Evolutionary conservation across 1,284 basidiomycete genomes (phyloP).

Genomic region (Golubevia pallescens): DNA sequence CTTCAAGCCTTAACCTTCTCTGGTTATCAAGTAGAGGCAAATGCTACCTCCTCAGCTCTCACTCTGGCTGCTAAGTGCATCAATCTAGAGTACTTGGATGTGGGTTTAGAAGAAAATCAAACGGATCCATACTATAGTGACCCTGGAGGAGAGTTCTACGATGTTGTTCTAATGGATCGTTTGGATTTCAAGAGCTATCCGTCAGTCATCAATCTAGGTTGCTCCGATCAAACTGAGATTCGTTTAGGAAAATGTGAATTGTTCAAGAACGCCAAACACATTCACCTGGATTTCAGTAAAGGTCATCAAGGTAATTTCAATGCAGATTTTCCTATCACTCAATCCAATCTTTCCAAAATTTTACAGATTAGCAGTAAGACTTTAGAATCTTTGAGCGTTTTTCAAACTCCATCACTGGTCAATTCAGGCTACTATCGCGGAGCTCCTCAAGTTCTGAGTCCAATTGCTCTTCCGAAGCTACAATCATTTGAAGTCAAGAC

Average conservation of each 20-base stretch:
- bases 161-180: background rate
- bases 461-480: too few species aligned
- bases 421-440: too few species aligned
- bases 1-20: background rate
- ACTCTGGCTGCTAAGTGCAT: background rate
- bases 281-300: background rate
- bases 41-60: background rate
- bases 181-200: background rate
- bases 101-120: too few species aligned
- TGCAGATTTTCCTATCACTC: too few species aligned
- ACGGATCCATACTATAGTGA: background rate
- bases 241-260: background rate
- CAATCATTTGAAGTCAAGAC: too few species aligned
- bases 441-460: too few species aligned
- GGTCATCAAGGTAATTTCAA: too few species aligned
- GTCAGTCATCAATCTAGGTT: background rate
- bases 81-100: background rate
- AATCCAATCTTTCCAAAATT: too few species aligned
- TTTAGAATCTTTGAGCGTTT: too few species aligned
- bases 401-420: too few species aligned
- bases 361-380: too few species aligned
- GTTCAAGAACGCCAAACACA: background rate
- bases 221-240: background rate
- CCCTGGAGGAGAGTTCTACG: background rate
- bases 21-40: background rate